These are phyloP conservation scores for Lodderomyces oxycetoniae DNA, from an alignment of 1,139 yeast species.

Conservation along the genomic window DNA sequence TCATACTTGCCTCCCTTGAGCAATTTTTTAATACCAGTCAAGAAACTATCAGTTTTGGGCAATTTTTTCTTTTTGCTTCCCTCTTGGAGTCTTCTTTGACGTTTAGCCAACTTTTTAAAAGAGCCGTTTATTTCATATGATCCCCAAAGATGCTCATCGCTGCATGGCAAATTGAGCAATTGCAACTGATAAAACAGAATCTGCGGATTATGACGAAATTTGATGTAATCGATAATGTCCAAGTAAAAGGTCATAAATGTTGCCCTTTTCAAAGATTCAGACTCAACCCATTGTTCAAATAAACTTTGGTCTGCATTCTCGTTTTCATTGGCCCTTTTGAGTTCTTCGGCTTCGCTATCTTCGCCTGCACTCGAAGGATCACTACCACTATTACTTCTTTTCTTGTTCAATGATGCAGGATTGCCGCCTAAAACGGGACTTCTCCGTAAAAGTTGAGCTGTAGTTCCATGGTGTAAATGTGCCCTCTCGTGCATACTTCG, in stretches of 20 bases:
- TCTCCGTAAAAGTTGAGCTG: constrained; percentile 66
- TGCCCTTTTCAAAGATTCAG: constrained; percentile 71
- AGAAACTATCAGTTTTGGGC: constrained; percentile 24
- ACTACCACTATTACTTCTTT: constrained; percentile 16
- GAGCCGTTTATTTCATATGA: constrained; percentile 37
- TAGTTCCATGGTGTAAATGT: constrained; percentile 72
- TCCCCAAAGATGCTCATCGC: constrained; percentile 71
- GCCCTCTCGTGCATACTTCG: constrained; percentile 68
- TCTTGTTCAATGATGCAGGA: constrained; percentile 33
- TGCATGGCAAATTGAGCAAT: constrained; percentile 65
- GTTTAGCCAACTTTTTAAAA: constrained; percentile 35
- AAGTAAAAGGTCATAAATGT: constrained; percentile 77
- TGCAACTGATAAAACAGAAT: constrained; percentile 72
- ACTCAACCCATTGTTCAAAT: constrained; percentile 62
- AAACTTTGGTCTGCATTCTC: constrained; percentile 27
- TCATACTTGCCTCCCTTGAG: constrained; percentile 21
- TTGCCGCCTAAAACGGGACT: constrained; percentile 73
- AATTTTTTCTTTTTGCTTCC: constrained; percentile 5
- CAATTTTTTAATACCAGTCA: constrained; percentile 32
- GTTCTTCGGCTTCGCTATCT: constrained; percentile 12
- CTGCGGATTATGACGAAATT: constrained; percentile 70
- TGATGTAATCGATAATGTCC: constrained; percentile 75
- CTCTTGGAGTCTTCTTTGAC: constrained; percentile 29
- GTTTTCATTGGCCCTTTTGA: constrained; percentile 12
- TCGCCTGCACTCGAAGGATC: constrained; percentile 29